A percentile compares a stretch with the other conserved stretches of the same genome.
These are phyloP conservation scores for Gonium pectorale DNA, from an alignment of 139 green algal species.

Conservation along the genomic window DNA sequence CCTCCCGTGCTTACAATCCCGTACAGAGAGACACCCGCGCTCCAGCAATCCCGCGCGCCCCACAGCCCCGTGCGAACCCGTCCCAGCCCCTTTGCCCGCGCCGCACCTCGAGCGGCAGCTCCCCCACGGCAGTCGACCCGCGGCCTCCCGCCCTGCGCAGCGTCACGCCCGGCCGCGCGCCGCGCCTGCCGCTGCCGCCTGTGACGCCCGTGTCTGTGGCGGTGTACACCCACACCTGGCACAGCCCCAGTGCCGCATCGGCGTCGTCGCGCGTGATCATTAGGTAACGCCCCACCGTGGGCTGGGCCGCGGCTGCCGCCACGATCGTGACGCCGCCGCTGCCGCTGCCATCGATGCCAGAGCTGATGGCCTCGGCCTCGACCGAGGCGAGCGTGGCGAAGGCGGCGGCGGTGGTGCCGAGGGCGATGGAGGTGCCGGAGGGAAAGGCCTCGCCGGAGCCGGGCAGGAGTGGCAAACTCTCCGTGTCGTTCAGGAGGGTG, in stretches of 20 bases:
- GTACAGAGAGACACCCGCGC: no score
- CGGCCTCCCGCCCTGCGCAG: not conserved
- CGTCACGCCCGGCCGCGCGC: not conserved
- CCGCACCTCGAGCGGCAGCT: not conserved
- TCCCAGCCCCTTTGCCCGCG: no score
- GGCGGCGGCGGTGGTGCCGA: not conserved
- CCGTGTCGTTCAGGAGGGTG: constrained; percentile 2
- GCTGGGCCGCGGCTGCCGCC: not conserved
- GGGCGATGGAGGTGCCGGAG: not conserved
- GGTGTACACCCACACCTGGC: constrained; percentile 22
- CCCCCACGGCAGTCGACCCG: not conserved
- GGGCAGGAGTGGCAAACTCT: not conserved
- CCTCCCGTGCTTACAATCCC: no score
- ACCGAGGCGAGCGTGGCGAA: no score
- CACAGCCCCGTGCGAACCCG: no score
- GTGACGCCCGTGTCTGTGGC: not conserved
- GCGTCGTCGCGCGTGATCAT: not conserved
- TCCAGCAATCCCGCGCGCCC: no score
- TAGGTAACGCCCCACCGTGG: not conserved
- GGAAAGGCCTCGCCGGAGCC: not conserved
- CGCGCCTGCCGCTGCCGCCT: not conserved
- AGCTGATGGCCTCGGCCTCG: no score
- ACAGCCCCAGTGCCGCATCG: not conserved
- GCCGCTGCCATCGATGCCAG: not conserved
- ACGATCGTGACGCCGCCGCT: not conserved